Conservation (phyloP, 208 protist species). For the Trypanosomatidae sp. region DNA sequence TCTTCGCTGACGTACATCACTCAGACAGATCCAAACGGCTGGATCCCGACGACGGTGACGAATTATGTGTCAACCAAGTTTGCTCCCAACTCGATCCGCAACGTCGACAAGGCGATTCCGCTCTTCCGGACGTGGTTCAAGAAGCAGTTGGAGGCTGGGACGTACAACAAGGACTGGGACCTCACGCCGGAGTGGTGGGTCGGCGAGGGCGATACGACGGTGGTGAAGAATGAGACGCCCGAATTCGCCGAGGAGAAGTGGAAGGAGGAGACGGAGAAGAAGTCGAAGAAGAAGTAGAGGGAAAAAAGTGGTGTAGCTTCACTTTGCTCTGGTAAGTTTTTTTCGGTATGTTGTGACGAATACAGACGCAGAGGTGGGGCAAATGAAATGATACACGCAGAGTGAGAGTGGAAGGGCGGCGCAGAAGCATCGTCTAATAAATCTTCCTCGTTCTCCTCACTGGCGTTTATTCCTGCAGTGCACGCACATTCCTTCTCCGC, state of each 20-base stretch:
- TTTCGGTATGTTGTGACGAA: too few relatives aligned
- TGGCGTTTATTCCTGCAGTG: too few relatives aligned
- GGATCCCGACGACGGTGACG: slow-evolving; percentile 75
- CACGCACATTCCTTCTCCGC: too few relatives aligned
- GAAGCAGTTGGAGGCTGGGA: slow-evolving; percentile 47
- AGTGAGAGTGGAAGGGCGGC: too few relatives aligned
- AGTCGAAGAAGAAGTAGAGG: too few relatives aligned
- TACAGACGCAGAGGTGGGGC: too few relatives aligned
- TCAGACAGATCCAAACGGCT: slow-evolving; percentile 78
- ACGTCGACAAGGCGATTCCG: slow-evolving; percentile 39
- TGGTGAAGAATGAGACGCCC: slow-evolving; percentile 53
- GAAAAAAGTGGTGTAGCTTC: too few relatives aligned
- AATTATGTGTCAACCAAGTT: slow-evolving; percentile 84
- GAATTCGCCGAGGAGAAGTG: slow-evolving; percentile 53
- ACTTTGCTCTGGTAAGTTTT: too few relatives aligned
- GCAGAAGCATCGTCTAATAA: too few relatives aligned
- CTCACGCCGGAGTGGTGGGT: slow-evolving; percentile 42
- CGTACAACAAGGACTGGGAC: slow-evolving; percentile 69
- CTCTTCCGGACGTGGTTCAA: slow-evolving; percentile 67
- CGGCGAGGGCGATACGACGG: slow-evolving; percentile 19
- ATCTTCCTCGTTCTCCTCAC: too few relatives aligned
- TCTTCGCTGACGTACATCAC: slow-evolving; percentile 84
- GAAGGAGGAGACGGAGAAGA: slow-evolving; percentile 29
- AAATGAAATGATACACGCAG: too few relatives aligned
- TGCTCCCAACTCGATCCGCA: slow-evolving; percentile 72